phyloP scores from a whole-genome alignment of 2,329 filamentous ascomycete species.

The Teratosphaeria viscida region DNA sequence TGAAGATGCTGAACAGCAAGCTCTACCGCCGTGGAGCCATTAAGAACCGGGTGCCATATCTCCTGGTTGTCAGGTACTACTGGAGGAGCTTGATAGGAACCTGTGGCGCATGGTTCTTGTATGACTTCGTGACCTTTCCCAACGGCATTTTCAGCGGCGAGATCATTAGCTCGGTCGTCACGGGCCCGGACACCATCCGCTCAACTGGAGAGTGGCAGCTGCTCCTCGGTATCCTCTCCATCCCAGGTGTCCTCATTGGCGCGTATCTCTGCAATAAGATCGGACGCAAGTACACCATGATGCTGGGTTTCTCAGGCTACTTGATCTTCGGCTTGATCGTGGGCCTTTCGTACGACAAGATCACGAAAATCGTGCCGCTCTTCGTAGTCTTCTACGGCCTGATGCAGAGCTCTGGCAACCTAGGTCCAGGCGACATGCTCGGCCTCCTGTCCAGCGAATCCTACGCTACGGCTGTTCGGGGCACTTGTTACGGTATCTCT shows the following conservation, averaged over 20 bases:
- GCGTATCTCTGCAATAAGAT: slow-evolving; percentile 39
- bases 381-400: slow-evolving; percentile 46
- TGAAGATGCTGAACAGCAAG: slow-evolving; percentile 43
- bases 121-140: slow-evolving; percentile 40
- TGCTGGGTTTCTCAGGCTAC: slow-evolving; percentile 42
- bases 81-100: slow-evolving; percentile 46
- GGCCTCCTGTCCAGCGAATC: slow-evolving; percentile 42
- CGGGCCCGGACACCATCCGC: slow-evolving; percentile 38
- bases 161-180: slow-evolving; percentile 27
- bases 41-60: slow-evolving; percentile 41
- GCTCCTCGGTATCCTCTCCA: slow-evolving; percentile 20
- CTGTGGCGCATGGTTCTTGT: slow-evolving; percentile 47
- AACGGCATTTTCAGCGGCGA: slow-evolving; percentile 39
- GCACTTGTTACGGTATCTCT: slow-evolving; percentile 41
- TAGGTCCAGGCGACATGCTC: slow-evolving; percentile 43
- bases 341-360: slow-evolving; percentile 37
- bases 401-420: slow-evolving; percentile 40
- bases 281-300: slow-evolving; percentile 42
- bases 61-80: slow-evolving; percentile 42
- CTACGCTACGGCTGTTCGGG: slow-evolving; percentile 43
- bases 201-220: slow-evolving; percentile 30
- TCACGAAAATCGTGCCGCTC: slow-evolving; percentile 35
- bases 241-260: slow-evolving; percentile 42
- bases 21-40: slow-evolving; percentile 45
- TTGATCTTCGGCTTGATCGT: slow-evolving; percentile 44